Conservation (phyloP, 1,284 basidiomycete genomes). For the Xerocomus nothofagi region DNA sequence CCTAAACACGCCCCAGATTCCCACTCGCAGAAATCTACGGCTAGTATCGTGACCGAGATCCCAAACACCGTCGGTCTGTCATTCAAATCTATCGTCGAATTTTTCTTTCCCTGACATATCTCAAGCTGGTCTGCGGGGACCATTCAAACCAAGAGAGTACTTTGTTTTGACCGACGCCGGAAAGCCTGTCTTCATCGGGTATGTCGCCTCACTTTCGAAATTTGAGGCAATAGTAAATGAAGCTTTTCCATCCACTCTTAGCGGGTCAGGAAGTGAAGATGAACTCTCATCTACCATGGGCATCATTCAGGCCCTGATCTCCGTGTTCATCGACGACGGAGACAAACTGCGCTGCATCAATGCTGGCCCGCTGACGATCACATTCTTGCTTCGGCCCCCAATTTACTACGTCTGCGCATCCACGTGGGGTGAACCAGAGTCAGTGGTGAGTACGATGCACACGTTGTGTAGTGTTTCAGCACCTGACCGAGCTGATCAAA, state of each 20-base stretch:
- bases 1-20: slow-evolving; percentile 14
- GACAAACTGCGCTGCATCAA: slow-evolving; percentile 83
- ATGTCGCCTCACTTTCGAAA: slow-evolving; percentile 4
- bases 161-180: slow-evolving; percentile 93
- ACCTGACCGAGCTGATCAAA: slow-evolving; percentile 45
- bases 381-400: slow-evolving; percentile 83
- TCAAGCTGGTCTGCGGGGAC: slow-evolving; percentile 25
- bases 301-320: slow-evolving; percentile 93
- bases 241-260: slow-evolving; percentile 24
- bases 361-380: slow-evolving; percentile 74
- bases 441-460: slow-evolving; percentile 66
- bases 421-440: slow-evolving; percentile 91
- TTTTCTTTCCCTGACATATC: slow-evolving; percentile 11
- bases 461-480: slow-evolving; percentile 2
- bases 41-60: slow-evolving; percentile 14
- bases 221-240: slow-evolving; percentile 1
- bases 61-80: slow-evolving; percentile 13
- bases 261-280: slow-evolving; percentile 52
- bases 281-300: slow-evolving; percentile 82
- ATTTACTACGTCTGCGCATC: slow-evolving; percentile 91
- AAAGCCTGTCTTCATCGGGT: slow-evolving; percentile 91
- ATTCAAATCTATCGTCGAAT: not conserved
- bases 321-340: slow-evolving; percentile 83
- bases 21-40: slow-evolving; percentile 15
- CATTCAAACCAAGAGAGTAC: slow-evolving; percentile 76